Evolutionary conservation across 202 grass and related monocot species (phyloP).

Genomic region (Setaria italica): DNA sequence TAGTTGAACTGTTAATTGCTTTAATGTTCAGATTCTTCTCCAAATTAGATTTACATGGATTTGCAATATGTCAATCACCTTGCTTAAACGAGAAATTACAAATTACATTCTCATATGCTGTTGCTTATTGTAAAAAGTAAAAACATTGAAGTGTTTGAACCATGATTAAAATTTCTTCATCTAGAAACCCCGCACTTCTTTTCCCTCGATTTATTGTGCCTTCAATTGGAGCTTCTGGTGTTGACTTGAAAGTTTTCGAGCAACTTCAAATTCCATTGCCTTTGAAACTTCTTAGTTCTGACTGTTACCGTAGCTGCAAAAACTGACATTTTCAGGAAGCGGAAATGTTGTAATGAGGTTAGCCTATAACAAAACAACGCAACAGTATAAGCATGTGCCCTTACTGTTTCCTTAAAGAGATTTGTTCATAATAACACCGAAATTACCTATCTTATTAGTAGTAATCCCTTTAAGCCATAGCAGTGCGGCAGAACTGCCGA

Average conservation of each 20-base stretch:
- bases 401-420: neutral
- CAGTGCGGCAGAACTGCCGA: neutral
- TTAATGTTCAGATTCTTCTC: neutral
- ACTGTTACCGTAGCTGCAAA: slow-evolving; percentile 8
- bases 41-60: slow-evolving; percentile 10
- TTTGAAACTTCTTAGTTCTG: neutral
- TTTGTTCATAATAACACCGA: slow-evolving; percentile 7
- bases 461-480: neutral
- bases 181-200: neutral
- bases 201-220: neutral
- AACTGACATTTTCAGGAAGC: neutral
- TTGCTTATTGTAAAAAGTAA: neutral
- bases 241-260: neutral
- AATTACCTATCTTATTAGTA: slow-evolving; percentile 11
- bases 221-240: neutral
- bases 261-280: neutral
- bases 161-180: slow-evolving; percentile 24
- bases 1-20: neutral
- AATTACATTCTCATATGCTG: neutral
- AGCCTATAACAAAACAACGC: neutral
- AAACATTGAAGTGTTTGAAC: slow-evolving; percentile 4
- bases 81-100: neutral
- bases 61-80: neutral
- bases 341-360: neutral
- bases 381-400: slow-evolving; percentile 5